Evolutionary conservation across 345 rosid species (phyloP).

Genomic region (Linum lewisii): DNA sequence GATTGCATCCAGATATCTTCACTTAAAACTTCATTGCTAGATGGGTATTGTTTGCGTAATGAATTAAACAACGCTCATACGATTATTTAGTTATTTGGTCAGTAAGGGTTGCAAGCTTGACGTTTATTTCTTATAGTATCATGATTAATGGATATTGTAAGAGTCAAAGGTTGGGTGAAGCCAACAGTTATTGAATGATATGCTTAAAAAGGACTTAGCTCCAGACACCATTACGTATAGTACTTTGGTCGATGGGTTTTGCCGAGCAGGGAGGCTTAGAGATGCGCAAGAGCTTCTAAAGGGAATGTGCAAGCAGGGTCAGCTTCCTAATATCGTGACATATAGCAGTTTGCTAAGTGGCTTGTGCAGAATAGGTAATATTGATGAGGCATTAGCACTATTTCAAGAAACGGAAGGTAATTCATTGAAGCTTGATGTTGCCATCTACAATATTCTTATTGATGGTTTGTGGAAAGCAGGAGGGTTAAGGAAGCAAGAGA

Average conservation of each 20-base stretch:
- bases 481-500: background rate
- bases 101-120: background rate
- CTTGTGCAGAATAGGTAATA: constrained; percentile 2
- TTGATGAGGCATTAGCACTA: background rate
- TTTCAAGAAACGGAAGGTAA: background rate
- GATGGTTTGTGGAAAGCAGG: background rate
- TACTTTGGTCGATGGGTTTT: background rate
- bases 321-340: background rate
- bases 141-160: constrained; percentile 9
- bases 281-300: background rate
- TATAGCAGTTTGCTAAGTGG: background rate
- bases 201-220: background rate
- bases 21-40: background rate
- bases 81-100: background rate
- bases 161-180: background rate
- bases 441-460: background rate
- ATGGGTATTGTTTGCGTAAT: background rate
- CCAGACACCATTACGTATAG: background rate
- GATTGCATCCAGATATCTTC: background rate
- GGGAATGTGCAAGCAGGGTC: background rate
- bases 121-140: background rate
- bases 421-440: background rate
- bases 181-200: background rate
- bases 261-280: background rate
- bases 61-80: background rate